These are phyloP conservation scores for Fraxinus paxiana DNA, from an alignment of 305 asterid species.

Conservation along the genomic window DNA sequence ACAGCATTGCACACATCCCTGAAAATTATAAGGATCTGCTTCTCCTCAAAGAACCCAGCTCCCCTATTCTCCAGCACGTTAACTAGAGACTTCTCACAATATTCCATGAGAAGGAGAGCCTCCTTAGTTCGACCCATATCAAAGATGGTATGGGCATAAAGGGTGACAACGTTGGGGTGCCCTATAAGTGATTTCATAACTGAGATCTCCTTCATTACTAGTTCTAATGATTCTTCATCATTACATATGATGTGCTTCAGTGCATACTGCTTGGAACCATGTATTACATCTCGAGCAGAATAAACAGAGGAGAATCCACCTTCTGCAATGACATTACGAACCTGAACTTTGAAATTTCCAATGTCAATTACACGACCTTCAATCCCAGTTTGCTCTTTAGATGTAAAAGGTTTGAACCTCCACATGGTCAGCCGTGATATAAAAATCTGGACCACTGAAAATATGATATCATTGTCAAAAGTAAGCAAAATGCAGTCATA, in stretches of 20 bases:
- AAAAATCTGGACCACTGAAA: conserved; percentile 33
- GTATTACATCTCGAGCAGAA: conserved; percentile 67
- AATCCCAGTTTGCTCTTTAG: conserved; percentile 85
- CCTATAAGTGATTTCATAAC: conserved; percentile 88
- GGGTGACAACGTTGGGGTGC: conserved; percentile 80
- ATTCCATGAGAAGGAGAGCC: conserved; percentile 89
- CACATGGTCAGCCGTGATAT: conserved; percentile 58
- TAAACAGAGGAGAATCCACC: conserved; percentile 96
- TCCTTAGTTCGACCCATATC: conserved; percentile 95
- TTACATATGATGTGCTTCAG: conserved; percentile 84
- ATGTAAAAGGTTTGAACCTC: conserved; percentile 77
- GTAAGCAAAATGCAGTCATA: conserved; percentile 4
- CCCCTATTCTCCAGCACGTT: conserved; percentile 85
- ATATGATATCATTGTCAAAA: conserved; percentile 8
- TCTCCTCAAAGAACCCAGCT: conserved; percentile 88
- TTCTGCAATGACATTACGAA: conserved; percentile 81
- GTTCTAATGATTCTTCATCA: conserved; percentile 74
- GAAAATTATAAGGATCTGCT: conserved; percentile 66
- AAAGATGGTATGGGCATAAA: conserved; percentile 61
- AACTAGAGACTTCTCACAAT: conserved; percentile 80
- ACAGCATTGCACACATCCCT: conserved; percentile 86
- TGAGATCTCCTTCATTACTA: conserved; percentile 71
- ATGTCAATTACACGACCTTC: conserved; percentile 87
- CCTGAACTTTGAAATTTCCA: conserved; percentile 72
- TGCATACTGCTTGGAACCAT: conserved; percentile 86